Conservation (phyloP, 805 yeast species). For the Geotrichum ghanense region DNA sequence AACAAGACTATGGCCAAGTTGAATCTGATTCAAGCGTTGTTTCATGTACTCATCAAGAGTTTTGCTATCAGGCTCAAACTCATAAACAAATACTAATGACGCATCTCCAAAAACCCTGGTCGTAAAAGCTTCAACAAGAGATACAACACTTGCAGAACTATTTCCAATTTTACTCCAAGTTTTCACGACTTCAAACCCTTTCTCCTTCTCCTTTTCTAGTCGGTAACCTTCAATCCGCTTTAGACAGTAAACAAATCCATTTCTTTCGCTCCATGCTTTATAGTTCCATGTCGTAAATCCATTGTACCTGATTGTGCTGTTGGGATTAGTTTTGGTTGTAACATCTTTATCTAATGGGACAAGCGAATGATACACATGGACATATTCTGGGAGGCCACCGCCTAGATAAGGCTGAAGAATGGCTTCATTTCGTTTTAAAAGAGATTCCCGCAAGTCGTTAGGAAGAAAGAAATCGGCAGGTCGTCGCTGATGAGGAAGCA, state of each 20-base stretch:
- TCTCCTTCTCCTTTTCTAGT: conserved; percentile 35
- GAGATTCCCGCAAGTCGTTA: conserved; percentile 54
- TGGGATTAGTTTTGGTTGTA: conserved; percentile 21
- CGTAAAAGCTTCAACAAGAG: conserved; percentile 72
- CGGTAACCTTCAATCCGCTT: conserved; percentile 57
- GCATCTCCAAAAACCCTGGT: conserved; percentile 75
- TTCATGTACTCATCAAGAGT: conserved; percentile 65
- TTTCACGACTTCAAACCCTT: conserved; percentile 47
- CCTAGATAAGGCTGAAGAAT: conserved; percentile 56
- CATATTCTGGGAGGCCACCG: conserved; percentile 56
- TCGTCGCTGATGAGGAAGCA: conserved; percentile 71
- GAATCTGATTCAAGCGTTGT: conserved; percentile 24
- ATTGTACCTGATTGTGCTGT: conserved; percentile 27
- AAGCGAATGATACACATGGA: conserved; percentile 74
- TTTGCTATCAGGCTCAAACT: conserved; percentile 67
- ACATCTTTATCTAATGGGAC: conserved; percentile 60
- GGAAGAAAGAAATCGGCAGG: conserved; percentile 63
- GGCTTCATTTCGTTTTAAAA: conserved; percentile 70
- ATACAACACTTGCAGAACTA: conserved; percentile 43
- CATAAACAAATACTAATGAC: conserved; percentile 69
- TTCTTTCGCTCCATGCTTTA: conserved; percentile 68
- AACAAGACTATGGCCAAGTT: conserved; percentile 29
- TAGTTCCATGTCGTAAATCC: conserved; percentile 53
- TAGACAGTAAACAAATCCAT: conserved; percentile 69
- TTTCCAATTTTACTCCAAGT: conserved; percentile 48